phyloP scores from a whole-genome alignment of 208 protist species.

The Crithidia sp. region DNA sequence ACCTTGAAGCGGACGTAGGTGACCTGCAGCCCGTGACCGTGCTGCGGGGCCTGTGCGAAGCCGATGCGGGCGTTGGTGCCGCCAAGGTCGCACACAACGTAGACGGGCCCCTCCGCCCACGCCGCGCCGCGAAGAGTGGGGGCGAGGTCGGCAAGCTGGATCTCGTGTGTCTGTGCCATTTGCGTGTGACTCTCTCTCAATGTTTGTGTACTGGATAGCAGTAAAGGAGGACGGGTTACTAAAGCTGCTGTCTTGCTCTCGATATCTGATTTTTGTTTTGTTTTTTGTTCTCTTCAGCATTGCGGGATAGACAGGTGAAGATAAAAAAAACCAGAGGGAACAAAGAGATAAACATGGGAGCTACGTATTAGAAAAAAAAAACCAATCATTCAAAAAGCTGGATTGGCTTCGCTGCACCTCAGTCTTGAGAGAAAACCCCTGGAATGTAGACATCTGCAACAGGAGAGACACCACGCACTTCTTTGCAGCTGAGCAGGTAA shows the following conservation, averaged over 20 bases:
- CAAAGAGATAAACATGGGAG: too few relatives aligned
- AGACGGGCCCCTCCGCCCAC: slow-evolving; percentile 47
- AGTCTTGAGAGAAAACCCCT: too few relatives aligned
- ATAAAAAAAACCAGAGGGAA: too few relatives aligned
- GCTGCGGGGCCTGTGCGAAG: slow-evolving; percentile 37
- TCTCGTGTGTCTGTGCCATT: slow-evolving; percentile 23
- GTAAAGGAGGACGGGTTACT: neutral
- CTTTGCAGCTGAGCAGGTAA: neutral
- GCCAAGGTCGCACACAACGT: slow-evolving; percentile 76
- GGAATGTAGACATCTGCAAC: too few relatives aligned
- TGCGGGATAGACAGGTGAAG: too few relatives aligned
- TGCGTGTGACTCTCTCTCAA: neutral
- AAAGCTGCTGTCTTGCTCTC: too few relatives aligned
- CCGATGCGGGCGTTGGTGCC: slow-evolving; percentile 76
- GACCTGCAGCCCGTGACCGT: slow-evolving; percentile 30
- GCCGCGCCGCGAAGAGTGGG: slow-evolving; percentile 25
- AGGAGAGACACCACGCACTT: too few relatives aligned
- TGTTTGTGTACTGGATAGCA: neutral
- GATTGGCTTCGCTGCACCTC: too few relatives aligned
- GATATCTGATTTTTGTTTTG: too few relatives aligned
- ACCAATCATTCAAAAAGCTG: too few relatives aligned
- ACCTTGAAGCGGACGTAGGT: slow-evolving; percentile 58
- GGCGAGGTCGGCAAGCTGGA: slow-evolving; percentile 45
- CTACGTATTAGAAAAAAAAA: too few relatives aligned
- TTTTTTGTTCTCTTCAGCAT: too few relatives aligned